phyloP scores from a whole-genome alignment of 305 asterid species.

The Solanum aculeatissimum region DNA sequence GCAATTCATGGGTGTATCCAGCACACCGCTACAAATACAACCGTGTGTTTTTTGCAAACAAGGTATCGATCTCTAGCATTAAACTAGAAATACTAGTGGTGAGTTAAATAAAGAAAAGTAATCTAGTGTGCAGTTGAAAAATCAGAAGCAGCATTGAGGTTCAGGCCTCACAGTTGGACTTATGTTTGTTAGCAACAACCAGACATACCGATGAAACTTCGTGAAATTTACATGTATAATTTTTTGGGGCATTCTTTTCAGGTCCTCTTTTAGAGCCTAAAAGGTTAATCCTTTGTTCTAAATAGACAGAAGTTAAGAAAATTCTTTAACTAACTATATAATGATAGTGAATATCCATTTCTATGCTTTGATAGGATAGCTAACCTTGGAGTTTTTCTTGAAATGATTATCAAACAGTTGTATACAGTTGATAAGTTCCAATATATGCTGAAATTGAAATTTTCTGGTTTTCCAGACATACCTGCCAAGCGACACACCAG shows the following conservation, averaged over 20 bases:
- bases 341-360: neutral
- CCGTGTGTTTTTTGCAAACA: constrained; percentile 33
- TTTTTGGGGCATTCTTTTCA: neutral
- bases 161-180: neutral
- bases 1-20: constrained; percentile 96
- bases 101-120: neutral
- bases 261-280: neutral
- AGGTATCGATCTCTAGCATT: constrained; percentile 44
- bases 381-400: neutral
- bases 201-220: neutral
- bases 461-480: constrained; percentile 34
- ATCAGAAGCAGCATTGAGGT: neutral
- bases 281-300: neutral
- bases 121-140: neutral
- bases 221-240: neutral
- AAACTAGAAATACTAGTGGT: constrained; percentile 33
- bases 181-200: neutral
- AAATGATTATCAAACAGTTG: neutral
- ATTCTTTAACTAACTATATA: neutral
- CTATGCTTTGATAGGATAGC: neutral
- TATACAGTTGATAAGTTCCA: neutral
- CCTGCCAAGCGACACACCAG: constrained; percentile 61
- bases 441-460: neutral
- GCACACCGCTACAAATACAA: constrained; percentile 37
- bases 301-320: neutral